Percentiles rank a stretch among this genome's conserved stretches.
Evolutionary conservation across 805 yeast species (phyloP).

Genomic region (Candida andamanensis): DNA sequence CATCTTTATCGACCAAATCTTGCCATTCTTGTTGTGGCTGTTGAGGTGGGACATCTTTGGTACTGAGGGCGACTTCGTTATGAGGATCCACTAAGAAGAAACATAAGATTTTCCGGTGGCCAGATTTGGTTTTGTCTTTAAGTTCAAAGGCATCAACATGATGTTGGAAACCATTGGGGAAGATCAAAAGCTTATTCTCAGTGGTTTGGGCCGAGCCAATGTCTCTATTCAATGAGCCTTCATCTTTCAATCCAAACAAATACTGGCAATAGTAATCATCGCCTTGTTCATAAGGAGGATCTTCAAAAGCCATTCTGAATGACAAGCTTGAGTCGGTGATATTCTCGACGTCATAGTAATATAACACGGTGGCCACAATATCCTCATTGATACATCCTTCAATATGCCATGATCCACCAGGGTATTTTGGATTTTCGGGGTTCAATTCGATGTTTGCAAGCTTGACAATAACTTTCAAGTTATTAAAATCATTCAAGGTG

Average conservation of each 20-base stretch:
- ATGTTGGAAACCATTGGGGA: constrained; percentile 37
- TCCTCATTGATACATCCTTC: constrained; percentile 40
- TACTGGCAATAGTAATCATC: constrained; percentile 20
- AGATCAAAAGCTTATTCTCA: constrained; percentile 26
- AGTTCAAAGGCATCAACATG: constrained; percentile 36
- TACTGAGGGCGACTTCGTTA: constrained; percentile 20
- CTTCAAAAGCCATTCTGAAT: constrained; percentile 25
- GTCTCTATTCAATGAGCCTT: constrained; percentile 16
- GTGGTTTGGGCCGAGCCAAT: constrained; percentile 22
- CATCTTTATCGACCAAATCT: constrained; percentile 8
- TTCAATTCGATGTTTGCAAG: constrained; percentile 37
- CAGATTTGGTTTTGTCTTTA: constrained; percentile 28
- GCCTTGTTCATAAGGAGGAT: constrained; percentile 31
- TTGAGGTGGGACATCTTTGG: constrained; percentile 35
- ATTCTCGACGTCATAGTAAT: constrained; percentile 38
- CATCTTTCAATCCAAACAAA: constrained; percentile 27
- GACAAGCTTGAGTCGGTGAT: constrained; percentile 28
- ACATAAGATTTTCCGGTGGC: constrained; percentile 36
- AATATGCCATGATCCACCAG: constrained; percentile 41
- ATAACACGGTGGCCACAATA: constrained; percentile 37
- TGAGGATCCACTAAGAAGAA: constrained; percentile 36
- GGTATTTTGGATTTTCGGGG: constrained; percentile 34
- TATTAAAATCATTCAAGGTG: constrained; percentile 9
- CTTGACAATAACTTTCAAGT: constrained; percentile 34
- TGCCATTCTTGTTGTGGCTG: constrained; percentile 34